Conservation (phyloP, 257 asterid species). For the Mentha longifolia region DNA sequence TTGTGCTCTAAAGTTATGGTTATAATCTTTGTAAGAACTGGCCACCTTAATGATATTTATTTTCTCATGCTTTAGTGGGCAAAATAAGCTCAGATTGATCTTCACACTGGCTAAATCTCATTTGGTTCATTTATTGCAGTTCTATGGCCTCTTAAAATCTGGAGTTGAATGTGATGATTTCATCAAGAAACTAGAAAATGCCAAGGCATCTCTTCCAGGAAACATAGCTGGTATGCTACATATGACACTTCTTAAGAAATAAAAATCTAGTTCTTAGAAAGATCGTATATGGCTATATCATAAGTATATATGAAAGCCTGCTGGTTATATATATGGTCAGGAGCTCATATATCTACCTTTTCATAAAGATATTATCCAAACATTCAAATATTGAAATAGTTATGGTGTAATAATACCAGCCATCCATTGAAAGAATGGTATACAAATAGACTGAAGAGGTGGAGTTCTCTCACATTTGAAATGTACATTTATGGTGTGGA, state of each 20-base stretch:
- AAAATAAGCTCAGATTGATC: conserved; percentile 13
- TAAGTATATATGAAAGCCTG: not conserved
- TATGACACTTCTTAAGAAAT: not conserved
- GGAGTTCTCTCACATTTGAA: conserved; percentile 4
- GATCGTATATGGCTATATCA: not conserved
- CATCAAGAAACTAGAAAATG: conserved; percentile 80
- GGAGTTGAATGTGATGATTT: conserved; percentile 86
- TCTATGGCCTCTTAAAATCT: conserved; percentile 81
- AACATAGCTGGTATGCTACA: conserved; percentile 51
- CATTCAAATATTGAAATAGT: not conserved
- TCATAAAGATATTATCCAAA: not conserved
- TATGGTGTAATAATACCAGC: not conserved
- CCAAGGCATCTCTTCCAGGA: conserved; percentile 73
- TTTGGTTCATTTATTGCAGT: conserved; percentile 53
- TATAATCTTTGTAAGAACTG: conserved; percentile 22
- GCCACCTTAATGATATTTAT: conserved; percentile 16
- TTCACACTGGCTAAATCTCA: conserved; percentile 29
- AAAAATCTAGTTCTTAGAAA: conserved; percentile 6
- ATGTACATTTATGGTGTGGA: conserved; percentile 11
- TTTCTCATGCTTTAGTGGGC: conserved; percentile 10
- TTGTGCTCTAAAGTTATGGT: conserved; percentile 3
- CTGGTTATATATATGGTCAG: not conserved
- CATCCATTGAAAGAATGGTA: not conserved
- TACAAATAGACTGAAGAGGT: no score
- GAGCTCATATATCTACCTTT: not conserved